Evolutionary conservation across 768 basidiomycete species (phyloP).

Genomic region (Gautieria morchelliformis): DNA sequence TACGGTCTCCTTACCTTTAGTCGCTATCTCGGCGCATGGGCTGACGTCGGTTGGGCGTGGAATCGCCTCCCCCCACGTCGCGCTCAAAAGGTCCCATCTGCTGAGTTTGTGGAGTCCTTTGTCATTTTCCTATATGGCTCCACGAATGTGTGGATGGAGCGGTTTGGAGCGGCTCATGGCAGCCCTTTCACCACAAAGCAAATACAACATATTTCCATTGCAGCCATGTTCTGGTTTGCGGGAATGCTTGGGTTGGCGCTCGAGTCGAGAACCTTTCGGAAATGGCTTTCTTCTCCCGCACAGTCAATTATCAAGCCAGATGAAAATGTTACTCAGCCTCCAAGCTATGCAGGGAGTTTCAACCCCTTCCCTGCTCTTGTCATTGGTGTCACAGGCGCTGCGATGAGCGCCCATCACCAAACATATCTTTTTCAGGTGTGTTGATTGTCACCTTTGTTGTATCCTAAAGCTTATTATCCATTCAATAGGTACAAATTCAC

Average conservation of each 20-base stretch:
- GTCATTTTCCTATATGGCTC: conserved; percentile 84
- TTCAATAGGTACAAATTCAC: conserved; percentile 78
- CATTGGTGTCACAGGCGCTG: conserved; percentile 87
- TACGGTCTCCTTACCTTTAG: conserved; percentile 85
- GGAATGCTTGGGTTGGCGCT: conserved; percentile 84
- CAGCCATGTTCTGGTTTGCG: conserved; percentile 94
- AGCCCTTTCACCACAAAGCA: conserved; percentile 86
- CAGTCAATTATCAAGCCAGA: conserved; percentile 21
- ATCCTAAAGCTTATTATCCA: not conserved
- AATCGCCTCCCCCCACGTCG: conserved; percentile 47
- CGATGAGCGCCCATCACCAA: conserved; percentile 90
- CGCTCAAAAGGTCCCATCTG: conserved; percentile 37
- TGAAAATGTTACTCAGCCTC: conserved; percentile 52
- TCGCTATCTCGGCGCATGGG: conserved; percentile 88
- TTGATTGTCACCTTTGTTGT: not conserved
- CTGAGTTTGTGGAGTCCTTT: conserved; percentile 68
- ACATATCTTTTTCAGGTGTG: conserved; percentile 77
- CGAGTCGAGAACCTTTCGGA: conserved; percentile 65
- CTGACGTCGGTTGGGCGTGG: conserved; percentile 93
- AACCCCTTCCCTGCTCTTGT: conserved; percentile 91
- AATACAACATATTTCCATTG: conserved; percentile 90
- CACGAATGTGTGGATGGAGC: conserved; percentile 96
- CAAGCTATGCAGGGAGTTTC: conserved; percentile 68
- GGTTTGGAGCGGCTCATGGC: conserved; percentile 73
- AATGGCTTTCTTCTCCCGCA: conserved; percentile 59